Percentiles rank a stretch among this genome's conserved stretches.
These are phyloP conservation scores for Linum tenue DNA, from an alignment of 345 rosid genomes.

Conservation along the genomic window DNA sequence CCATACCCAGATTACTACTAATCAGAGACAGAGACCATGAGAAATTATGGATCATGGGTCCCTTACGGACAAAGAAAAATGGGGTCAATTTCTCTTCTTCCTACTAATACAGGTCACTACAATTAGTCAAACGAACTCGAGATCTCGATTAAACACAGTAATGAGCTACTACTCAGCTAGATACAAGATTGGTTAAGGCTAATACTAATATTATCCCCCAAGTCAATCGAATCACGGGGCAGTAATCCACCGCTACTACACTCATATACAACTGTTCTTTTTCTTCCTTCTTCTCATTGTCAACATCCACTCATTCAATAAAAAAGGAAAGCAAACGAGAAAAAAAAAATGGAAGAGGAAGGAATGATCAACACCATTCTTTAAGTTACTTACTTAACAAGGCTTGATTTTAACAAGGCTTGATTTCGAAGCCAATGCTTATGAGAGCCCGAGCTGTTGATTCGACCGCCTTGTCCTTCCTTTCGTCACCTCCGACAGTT, in stretches of 20 bases:
- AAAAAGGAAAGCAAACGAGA: not conserved
- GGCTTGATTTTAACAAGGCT: constrained; percentile 91
- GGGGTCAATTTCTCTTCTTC: no score
- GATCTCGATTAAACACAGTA: no score
- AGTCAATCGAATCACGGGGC: not conserved
- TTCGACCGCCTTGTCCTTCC: constrained; percentile 61
- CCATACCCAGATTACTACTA: no score
- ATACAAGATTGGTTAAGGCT: not conserved
- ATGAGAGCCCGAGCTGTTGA: constrained; percentile 75
- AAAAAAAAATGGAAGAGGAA: not conserved
- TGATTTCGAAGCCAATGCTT: constrained; percentile 87
- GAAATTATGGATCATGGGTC: no score
- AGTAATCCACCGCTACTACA: not conserved
- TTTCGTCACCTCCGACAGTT: constrained; percentile 71
- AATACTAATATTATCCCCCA: not conserved
- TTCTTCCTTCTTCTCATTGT: not conserved
- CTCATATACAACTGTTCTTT: not conserved
- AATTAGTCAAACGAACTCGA: no score
- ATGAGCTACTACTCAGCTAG: no score
- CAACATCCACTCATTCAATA: not conserved
- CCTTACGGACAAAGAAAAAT: no score
- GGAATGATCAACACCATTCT: not conserved
- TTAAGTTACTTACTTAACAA: constrained; percentile 30
- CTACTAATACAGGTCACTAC: no score
- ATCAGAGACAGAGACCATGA: no score